Evolutionary conservation across 805 yeast genomes (phyloP).

Genomic region (Candida saitoana): DNA sequence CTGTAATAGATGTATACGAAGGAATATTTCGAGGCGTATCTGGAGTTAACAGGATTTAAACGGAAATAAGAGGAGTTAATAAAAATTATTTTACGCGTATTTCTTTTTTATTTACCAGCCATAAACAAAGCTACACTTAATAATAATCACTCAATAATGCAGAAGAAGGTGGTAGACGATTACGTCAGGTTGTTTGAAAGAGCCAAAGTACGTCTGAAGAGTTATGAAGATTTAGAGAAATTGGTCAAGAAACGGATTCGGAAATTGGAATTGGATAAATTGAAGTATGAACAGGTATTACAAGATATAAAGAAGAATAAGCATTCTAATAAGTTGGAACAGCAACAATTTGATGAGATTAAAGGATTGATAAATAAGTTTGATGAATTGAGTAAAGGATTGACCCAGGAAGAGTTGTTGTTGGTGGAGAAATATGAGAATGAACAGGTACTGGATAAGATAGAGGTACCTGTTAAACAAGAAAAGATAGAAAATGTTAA

Average conservation of each 20-base stretch:
- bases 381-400: not conserved
- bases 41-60: not conserved
- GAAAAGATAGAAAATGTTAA: not conserved
- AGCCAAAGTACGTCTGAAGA: not conserved
- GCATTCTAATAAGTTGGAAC: not conserved
- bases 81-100: too few relatives aligned
- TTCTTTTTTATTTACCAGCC: too few relatives aligned
- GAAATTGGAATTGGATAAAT: constrained; percentile 1
- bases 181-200: constrained; percentile 3
- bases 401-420: not conserved
- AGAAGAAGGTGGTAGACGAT: constrained; percentile 2
- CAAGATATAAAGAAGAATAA: not conserved
- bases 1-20: too few relatives aligned
- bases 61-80: not conserved
- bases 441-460: too few relatives aligned
- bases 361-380: not conserved
- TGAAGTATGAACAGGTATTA: not conserved
- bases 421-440: not conserved
- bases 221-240: not conserved
- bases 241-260: not conserved
- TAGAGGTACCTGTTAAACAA: not conserved
- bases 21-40: too few relatives aligned
- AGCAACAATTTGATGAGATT: not conserved
- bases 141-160: too few relatives aligned
- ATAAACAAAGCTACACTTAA: too few relatives aligned